Evolutionary conservation across 2,329 filamentous ascomycete species (phyloP), one percentile per base, ranked within the genome.

Genomic region (Grosmannia clavigera): DNA sequence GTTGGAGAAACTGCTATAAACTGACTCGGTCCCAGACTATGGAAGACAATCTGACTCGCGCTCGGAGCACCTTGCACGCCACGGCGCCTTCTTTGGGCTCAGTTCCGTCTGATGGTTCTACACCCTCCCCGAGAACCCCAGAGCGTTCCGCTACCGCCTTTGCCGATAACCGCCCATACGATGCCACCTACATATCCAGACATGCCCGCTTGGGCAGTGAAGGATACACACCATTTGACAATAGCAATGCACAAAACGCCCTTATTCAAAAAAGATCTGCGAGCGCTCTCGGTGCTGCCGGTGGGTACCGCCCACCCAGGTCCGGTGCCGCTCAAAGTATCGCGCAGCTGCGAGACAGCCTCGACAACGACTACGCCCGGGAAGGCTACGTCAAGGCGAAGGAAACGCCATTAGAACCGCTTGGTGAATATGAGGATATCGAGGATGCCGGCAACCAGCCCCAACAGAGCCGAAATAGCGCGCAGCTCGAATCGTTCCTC

Each of bases 31-130:
- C 55, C 0, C 38, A 95, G 90, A 88, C 89, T 38, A 96, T 96
- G 91, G 92, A 96, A 73, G 90, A 87, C 46, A 96, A 96, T 66
- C 77, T 96, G 25, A 86, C 81, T 61, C 86, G 90, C 62, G 92
- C 85, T 50, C 86, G 88, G 7, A 90, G 82, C 68, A 89, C 81
- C 3, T 71, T 77, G 9, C 85, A 90, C 60, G 75, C 82, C 25
- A 79, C 76, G 29, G 74, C 78, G 16, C 85, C 87, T 19, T 83
- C 85, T 65, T 87, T 84, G 63, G 89, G 86, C 48, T 75, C 78
- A 0, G 83, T 90, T 55, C 66, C 67, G 3, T 82, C 79, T 2
- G 76, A 78, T 61, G 73, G 73, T 11, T 82, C 80, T 22, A 81
- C 78, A 1, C 78, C 81, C 16, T 81, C 76, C 59, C 82, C 80